Evolutionary conservation across 805 yeast genomes (phyloP).

Genomic region (Candida insectorum): DNA sequence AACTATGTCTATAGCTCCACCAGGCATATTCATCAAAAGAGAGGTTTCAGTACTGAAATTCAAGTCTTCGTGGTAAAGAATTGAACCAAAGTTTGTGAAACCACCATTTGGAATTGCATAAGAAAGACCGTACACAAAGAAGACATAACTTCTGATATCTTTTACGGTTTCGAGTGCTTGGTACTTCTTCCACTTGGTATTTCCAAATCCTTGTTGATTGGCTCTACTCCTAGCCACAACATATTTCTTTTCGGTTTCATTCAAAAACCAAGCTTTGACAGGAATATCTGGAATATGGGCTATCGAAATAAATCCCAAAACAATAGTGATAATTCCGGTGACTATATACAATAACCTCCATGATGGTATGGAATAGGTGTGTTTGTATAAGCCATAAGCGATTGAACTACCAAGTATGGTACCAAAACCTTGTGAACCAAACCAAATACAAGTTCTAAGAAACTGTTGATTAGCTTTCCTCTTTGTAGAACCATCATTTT

Average conservation of each 20-base stretch:
- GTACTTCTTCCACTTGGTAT: conserved; percentile 28
- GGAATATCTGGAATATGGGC: conserved; percentile 32
- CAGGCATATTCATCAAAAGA: conserved; percentile 31
- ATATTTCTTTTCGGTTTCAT: conserved; percentile 26
- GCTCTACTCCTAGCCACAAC: conserved; percentile 27
- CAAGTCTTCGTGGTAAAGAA: conserved; percentile 15
- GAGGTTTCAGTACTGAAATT: conserved; percentile 15
- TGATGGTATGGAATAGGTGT: conserved; percentile 17
- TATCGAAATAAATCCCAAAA: conserved; percentile 45
- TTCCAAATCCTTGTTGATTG: conserved; percentile 41
- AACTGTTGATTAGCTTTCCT: conserved; percentile 11
- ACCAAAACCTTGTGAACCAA: conserved; percentile 29
- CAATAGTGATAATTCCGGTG: conserved; percentile 54
- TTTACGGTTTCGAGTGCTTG: conserved; percentile 33
- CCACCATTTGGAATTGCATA: conserved; percentile 18
- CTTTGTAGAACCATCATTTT: not conserved
- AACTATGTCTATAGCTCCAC: conserved; percentile 26
- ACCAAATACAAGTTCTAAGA: conserved; percentile 28
- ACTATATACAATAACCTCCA: conserved; percentile 62
- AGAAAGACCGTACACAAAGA: conserved; percentile 10
- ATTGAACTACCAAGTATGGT: conserved; percentile 42
- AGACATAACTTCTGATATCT: conserved; percentile 32
- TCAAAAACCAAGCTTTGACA: conserved; percentile 33
- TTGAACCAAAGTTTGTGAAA: conserved; percentile 28
- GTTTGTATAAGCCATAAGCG: conserved; percentile 27